Conservation (phyloP, 2,329 filamentous ascomycete species). For the Cytospora chrysosperma region DNA sequence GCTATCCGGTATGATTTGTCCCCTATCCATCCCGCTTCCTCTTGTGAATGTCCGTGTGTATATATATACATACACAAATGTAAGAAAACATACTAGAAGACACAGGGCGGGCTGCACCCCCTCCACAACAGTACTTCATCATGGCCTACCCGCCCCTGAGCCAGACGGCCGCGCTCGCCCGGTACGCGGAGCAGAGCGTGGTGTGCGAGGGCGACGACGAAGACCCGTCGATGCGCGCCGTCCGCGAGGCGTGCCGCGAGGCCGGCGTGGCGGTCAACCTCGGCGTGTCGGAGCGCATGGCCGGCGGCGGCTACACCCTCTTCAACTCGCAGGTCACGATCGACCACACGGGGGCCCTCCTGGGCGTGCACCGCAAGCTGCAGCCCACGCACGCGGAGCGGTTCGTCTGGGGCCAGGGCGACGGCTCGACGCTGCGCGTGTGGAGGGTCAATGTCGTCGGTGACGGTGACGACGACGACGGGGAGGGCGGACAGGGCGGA, state of each 20-base stretch:
- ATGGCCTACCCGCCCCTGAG: slow-evolving; percentile 29
- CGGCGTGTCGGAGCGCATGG: slow-evolving; percentile 31
- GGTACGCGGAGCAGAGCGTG: slow-evolving; percentile 28
- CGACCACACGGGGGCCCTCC: slow-evolving; percentile 29
- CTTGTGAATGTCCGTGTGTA: too few relatives aligned
- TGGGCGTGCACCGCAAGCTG: slow-evolving; percentile 34
- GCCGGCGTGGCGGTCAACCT: slow-evolving; percentile 27
- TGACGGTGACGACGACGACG: neutral
- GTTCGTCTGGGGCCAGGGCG: slow-evolving; percentile 33
- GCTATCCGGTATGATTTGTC: slow-evolving; percentile 25
- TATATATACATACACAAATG: too few relatives aligned
- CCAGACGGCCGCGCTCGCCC: slow-evolving; percentile 27
- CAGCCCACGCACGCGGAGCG: slow-evolving; percentile 35
- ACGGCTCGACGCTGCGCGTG: slow-evolving; percentile 30
- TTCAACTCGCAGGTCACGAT: slow-evolving; percentile 34
- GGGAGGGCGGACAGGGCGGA: neutral
- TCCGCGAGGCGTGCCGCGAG: slow-evolving; percentile 27
- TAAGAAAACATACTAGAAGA: neutral
- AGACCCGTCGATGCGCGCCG: slow-evolving; percentile 24
- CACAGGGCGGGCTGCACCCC: too few relatives aligned
- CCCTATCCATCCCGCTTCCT: too few relatives aligned
- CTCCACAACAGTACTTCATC: slow-evolving; percentile 30
- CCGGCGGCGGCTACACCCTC: slow-evolving; percentile 28
- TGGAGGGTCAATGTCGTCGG: slow-evolving; percentile 19
- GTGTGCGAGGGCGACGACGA: slow-evolving; percentile 22